Percentiles rank a stretch among this genome's conserved stretches.
Conservation (phyloP, 2,329 filamentous ascomycete species). For the Penicillium vulpinum region DNA sequence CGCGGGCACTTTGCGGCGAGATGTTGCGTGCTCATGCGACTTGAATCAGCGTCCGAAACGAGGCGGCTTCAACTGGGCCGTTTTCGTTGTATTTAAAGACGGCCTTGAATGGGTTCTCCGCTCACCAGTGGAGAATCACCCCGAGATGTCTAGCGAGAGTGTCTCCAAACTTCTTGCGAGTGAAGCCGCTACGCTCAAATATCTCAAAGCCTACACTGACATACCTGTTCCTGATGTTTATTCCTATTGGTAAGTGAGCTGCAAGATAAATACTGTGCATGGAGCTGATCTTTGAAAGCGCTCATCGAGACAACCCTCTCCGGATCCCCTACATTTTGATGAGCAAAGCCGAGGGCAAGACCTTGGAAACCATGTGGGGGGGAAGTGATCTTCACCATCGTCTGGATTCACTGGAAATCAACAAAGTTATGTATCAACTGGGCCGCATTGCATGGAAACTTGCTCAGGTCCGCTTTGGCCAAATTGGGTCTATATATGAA, state of each 20-base stretch:
- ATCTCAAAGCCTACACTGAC: not conserved
- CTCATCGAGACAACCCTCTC: not conserved
- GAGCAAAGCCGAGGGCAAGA: not conserved
- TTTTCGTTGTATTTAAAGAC: not conserved
- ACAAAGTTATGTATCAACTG: not conserved
- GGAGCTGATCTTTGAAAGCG: not conserved
- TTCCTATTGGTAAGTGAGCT: not conserved
- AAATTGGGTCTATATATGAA: not conserved
- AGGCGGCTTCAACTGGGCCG: not conserved
- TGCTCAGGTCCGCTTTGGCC: not conserved
- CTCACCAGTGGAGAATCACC: not conserved
- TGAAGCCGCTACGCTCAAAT: not conserved
- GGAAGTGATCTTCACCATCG: not conserved
- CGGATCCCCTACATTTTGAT: constrained; percentile 1
- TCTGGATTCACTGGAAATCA: not conserved
- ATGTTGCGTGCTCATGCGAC: not conserved
- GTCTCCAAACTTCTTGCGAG: not conserved
- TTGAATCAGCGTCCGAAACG: not conserved
- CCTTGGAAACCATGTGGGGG: not conserved
- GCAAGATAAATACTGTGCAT: not conserved
- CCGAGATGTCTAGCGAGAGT: not conserved
- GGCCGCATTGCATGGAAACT: not conserved
- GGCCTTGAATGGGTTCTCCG: not conserved
- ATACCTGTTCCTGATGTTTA: not conserved
- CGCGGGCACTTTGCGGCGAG: not conserved